phyloP scores from a whole-genome alignment of 768 basidiomycete species.

The Naganishia randhawae region DNA sequence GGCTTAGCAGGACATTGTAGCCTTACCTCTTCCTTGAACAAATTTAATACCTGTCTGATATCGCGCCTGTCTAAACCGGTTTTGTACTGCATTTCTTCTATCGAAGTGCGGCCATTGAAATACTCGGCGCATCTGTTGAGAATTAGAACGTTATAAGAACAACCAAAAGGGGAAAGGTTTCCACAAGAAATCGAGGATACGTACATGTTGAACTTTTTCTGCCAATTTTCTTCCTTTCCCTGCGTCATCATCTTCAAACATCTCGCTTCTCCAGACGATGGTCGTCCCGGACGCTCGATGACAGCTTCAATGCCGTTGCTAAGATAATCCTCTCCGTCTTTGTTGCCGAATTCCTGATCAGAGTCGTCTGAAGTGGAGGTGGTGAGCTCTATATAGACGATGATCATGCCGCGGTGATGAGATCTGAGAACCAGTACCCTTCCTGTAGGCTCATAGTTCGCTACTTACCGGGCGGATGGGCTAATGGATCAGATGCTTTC shows the following conservation, averaged over 20 bases:
- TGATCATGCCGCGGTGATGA: neutral
- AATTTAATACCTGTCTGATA: slow-evolving; percentile 72
- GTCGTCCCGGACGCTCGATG: slow-evolving; percentile 31
- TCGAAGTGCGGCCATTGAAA: slow-evolving; percentile 85
- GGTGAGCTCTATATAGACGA: slow-evolving; percentile 25
- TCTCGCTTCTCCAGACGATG: slow-evolving; percentile 57
- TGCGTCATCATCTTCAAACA: slow-evolving; percentile 92
- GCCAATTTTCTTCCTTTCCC: slow-evolving; percentile 67
- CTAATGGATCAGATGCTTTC: slow-evolving; percentile 8
- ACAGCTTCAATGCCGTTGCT: slow-evolving; percentile 25
- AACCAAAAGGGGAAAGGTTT: neutral
- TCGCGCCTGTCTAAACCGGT: slow-evolving; percentile 81
- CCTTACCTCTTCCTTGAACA: slow-evolving; percentile 83
- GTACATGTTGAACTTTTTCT: slow-evolving; percentile 72
- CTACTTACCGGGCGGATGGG: slow-evolving; percentile 19
- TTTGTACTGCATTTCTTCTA: slow-evolving; percentile 87
- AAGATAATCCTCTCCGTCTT: slow-evolving; percentile 22
- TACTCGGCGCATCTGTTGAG: slow-evolving; percentile 74
- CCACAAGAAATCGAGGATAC: slow-evolving; percentile 12
- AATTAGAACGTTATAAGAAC: neutral
- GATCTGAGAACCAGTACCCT: neutral
- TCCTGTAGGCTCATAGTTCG: too few relatives aligned
- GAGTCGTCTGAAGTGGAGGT: slow-evolving; percentile 26
- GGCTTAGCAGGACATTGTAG: neutral
- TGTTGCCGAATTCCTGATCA: slow-evolving; percentile 10